Evolutionary conservation across 768 basidiomycete genomes (phyloP), one percentile per base, ranked within the genome.

Genomic region (Mycena filopes): DNA sequence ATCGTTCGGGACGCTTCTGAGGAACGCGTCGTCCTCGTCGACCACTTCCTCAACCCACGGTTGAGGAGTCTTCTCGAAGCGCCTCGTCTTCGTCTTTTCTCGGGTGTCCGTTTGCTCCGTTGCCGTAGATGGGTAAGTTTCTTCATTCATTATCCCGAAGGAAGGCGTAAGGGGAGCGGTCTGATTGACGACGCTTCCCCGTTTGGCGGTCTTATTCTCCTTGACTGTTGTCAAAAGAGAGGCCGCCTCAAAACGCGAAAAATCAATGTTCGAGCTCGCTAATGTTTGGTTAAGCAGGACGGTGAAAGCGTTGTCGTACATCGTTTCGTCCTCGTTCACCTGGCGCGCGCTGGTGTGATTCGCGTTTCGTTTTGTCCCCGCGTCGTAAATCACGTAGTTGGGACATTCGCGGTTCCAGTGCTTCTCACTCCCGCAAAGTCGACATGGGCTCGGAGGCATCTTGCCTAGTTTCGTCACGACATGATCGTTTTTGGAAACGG

Each of bases 391-490:
- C 1, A 4, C 23, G 29, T 36, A 58, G 7, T 58, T 36, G 0
- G 57, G 47, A 48, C 57, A 59, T n/a, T 59, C 57, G 15, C 47
- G 1, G n/a, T 59, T 38, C 57, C 56, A 58, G 33, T 58, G 56
- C 2, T 48, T 38, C 3, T 18, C 25, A 21, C 56, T 58, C 2
- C 56, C 56, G n/a, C 57, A 59, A 2, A 38, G 15, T 28, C 40
- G 36, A 26, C 57, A 59, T 1, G 57, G 57, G 4, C 33, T 36
- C 2, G 57, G 57, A 18, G 57, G 57, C 6, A 20, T 5, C 5
- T 26, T 16, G 3, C 33, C 46, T 46, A 59, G 23, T 29, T 59
- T 59, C 0, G 57, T 59, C 6, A 8, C 26, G 18, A 48, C 41
- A 21, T 55, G 54, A 43, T 59, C 47, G 21, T 59, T 59, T 41